Conservation (phyloP, 129 eudicot genomes). For the Gnaphalium uliginosum region DNA sequence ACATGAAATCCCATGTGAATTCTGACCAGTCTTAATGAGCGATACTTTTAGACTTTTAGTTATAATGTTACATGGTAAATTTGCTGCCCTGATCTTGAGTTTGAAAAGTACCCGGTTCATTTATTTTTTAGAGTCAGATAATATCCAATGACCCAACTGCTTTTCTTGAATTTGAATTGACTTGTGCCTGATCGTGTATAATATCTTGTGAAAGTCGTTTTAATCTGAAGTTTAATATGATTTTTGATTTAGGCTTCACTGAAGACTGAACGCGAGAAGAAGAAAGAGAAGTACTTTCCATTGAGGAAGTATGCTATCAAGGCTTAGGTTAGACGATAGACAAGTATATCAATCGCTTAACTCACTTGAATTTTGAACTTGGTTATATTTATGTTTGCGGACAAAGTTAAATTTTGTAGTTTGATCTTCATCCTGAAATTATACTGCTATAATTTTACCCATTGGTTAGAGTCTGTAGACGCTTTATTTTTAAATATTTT, state of each 20-base stretch:
- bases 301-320: conserved; percentile 64
- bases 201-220: neutral
- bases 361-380: conserved; percentile 7
- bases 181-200: neutral
- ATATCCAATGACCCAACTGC: neutral
- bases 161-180: neutral
- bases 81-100: neutral
- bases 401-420: conserved; percentile 2
- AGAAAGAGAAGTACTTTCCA: conserved; percentile 70
- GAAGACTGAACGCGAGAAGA: conserved; percentile 67
- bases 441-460: neutral
- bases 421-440: conserved; percentile 12
- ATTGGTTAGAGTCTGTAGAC: neutral
- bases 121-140: neutral
- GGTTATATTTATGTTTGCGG: neutral
- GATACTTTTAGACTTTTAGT: neutral
- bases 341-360: neutral
- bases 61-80: neutral
- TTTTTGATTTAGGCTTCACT: conserved; percentile 43
- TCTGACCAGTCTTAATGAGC: neutral
- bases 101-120: neutral
- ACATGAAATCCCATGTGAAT: neutral
- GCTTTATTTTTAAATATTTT: neutral
- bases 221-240: neutral
- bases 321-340: conserved; percentile 34